These are phyloP conservation scores for Microsporum audouinii DNA, from an alignment of 2,329 filamentous ascomycete genomes.

Conservation along the genomic window DNA sequence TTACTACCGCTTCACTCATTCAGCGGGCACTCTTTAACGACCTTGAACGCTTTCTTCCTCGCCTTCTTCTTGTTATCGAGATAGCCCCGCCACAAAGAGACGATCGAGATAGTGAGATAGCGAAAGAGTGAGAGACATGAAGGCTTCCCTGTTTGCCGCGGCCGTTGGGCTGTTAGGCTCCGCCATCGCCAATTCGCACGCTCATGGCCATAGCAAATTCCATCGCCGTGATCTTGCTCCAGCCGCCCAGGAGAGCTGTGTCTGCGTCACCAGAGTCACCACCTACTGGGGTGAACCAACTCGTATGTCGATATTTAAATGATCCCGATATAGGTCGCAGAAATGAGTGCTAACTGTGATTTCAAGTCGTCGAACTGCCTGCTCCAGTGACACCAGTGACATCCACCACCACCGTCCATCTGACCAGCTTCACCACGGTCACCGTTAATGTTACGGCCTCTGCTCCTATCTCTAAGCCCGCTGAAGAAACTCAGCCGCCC, in stretches of 20 bases:
- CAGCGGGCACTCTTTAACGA: conserved; percentile 64
- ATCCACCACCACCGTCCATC: conserved; percentile 26
- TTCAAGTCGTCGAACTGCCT: conserved; percentile 4
- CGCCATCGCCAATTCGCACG: conserved; percentile 46
- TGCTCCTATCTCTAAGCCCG: conserved; percentile 4
- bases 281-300: conserved; percentile 57
- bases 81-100: background rate
- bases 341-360: background rate
- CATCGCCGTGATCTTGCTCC: conserved; percentile 43
- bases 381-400: background rate
- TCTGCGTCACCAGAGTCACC: conserved; percentile 63
- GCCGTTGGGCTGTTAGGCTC: conserved; percentile 41
- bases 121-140: conserved; percentile 44
- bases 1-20: conserved; percentile 44
- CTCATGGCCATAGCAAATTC: conserved; percentile 40
- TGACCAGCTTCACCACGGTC: conserved; percentile 30
- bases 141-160: conserved; percentile 56
- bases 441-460: conserved; percentile 27
- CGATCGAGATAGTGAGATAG: background rate
- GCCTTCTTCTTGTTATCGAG: background rate
- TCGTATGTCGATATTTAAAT: conserved; percentile 34
- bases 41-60: background rate
- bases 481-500: conserved; percentile 28
- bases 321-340: conserved; percentile 22
- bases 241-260: conserved; percentile 37